A percentile compares a stretch with the other conserved stretches of the same genome.
Evolutionary conservation across 768 basidiomycete genomes (phyloP).

Genomic region (Mycena capillaripes): DNA sequence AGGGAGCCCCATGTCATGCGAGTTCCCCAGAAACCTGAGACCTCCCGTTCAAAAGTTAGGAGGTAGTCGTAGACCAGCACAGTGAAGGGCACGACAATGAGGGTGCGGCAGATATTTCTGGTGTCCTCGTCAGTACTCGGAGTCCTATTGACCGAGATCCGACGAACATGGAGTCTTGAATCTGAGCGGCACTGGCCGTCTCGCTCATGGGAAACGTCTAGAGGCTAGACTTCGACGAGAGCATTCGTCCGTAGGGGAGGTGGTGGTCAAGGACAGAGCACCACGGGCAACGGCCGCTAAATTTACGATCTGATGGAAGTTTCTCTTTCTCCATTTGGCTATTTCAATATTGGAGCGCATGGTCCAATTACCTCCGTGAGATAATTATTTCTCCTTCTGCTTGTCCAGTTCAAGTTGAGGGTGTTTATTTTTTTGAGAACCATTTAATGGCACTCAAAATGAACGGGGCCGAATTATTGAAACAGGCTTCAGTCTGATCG

Average conservation of each 20-base stretch:
- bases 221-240: background rate
- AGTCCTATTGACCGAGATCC: background rate
- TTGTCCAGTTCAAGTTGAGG: no score
- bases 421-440: no score
- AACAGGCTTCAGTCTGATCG: no score
- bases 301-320: background rate
- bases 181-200: constrained; percentile 5
- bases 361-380: no score
- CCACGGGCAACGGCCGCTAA: background rate
- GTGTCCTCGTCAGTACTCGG: background rate
- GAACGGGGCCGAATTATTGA: no score
- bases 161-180: constrained; percentile 17
- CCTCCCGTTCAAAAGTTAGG: constrained; percentile 58
- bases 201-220: constrained; percentile 22
- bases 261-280: background rate
- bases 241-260: constrained; percentile 1
- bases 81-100: constrained; percentile 46
- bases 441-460: no score
- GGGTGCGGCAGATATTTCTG: constrained; percentile 22
- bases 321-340: background rate
- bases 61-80: constrained; percentile 62
- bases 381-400: no score
- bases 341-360: background rate
- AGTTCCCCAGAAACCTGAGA: constrained; percentile 58
- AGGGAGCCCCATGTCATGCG: constrained; percentile 48